Evolutionary conservation across 2,329 filamentous ascomycete species (phyloP).

Genomic region (Leptographium radiaticola): DNA sequence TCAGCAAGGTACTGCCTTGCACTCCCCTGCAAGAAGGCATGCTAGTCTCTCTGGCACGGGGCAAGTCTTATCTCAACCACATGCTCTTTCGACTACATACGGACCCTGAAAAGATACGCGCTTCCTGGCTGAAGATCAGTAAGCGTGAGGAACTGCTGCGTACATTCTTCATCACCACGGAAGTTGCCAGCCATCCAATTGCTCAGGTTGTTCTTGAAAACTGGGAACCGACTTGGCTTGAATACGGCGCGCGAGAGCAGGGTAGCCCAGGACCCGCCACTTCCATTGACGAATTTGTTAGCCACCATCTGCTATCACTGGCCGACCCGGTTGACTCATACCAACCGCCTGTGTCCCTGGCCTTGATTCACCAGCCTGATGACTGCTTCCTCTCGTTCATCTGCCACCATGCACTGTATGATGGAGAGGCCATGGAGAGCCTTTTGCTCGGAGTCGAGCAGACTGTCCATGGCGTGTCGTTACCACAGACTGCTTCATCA

Average conservation of each 20-base stretch:
- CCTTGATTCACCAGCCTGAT: conserved; percentile 21
- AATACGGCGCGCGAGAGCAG: conserved; percentile 10
- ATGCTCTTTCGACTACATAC: conserved; percentile 49
- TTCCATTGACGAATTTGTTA: conserved; percentile 21
- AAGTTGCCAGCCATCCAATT: conserved; percentile 46
- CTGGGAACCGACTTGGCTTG: conserved; percentile 26
- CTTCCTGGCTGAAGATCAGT: conserved; percentile 50
- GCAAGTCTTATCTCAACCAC: conserved; percentile 56
- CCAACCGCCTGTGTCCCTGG: conserved; percentile 31
- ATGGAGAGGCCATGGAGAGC: conserved; percentile 61
- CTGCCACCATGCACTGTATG: conserved; percentile 75
- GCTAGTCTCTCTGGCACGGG: conserved; percentile 45
- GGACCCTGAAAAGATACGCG: conserved; percentile 34
- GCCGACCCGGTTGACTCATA: conserved; percentile 28
- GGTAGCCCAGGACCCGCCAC: conserved; percentile 7
- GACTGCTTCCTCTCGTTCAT: conserved; percentile 31
- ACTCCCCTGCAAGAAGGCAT: conserved; percentile 83
- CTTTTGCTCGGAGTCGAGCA: conserved; percentile 60
- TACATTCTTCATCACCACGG: conserved; percentile 60
- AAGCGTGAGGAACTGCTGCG: conserved; percentile 62
- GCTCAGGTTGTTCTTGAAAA: conserved; percentile 55
- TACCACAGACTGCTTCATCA: conserved; percentile 32
- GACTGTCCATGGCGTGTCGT: conserved; percentile 29
- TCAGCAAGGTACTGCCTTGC: conserved; percentile 58
- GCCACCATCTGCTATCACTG: conserved; percentile 26